A percentile compares a stretch with the other conserved stretches of the same genome.
These are phyloP conservation scores for Boletus rubescentipes DNA, from an alignment of 768 basidiomycete genomes.

Conservation along the genomic window DNA sequence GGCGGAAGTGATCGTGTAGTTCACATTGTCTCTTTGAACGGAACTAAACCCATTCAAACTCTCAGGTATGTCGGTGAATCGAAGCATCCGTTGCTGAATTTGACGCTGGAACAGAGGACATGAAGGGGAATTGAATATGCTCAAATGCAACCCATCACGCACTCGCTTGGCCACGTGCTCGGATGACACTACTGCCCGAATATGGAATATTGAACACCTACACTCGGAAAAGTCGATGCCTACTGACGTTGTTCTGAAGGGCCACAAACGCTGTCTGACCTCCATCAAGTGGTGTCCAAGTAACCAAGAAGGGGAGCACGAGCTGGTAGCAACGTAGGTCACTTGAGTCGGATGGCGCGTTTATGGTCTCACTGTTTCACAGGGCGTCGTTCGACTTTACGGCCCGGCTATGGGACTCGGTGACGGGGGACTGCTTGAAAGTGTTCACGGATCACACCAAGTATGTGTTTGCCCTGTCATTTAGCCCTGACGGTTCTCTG, in stretches of 20 bases:
- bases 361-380: slow-evolving; percentile 5
- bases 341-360: neutral
- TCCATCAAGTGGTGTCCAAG: slow-evolving; percentile 69
- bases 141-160: slow-evolving; percentile 64
- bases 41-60: slow-evolving; percentile 55
- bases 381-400: slow-evolving; percentile 83
- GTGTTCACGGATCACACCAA: slow-evolving; percentile 70
- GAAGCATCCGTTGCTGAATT: neutral
- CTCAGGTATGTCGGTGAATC: slow-evolving; percentile 48
- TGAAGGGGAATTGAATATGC: slow-evolving; percentile 72
- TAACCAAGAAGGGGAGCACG: slow-evolving; percentile 46
- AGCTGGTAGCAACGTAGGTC: slow-evolving; percentile 70
- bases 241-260: slow-evolving; percentile 44
- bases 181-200: slow-evolving; percentile 74
- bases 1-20: slow-evolving; percentile 70
- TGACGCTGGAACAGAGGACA: slow-evolving; percentile 55
- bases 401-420: slow-evolving; percentile 79
- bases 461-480: slow-evolving; percentile 70
- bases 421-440: slow-evolving; percentile 71
- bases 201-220: slow-evolving; percentile 66
- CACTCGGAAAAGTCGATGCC: slow-evolving; percentile 25
- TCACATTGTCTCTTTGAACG: slow-evolving; percentile 57
- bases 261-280: slow-evolving; percentile 66
- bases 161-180: slow-evolving; percentile 79
- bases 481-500: slow-evolving; percentile 71